Base-by-base conservation (phyloP, 208 protist genomes). In the Trypanosoma melophagium region DNA sequence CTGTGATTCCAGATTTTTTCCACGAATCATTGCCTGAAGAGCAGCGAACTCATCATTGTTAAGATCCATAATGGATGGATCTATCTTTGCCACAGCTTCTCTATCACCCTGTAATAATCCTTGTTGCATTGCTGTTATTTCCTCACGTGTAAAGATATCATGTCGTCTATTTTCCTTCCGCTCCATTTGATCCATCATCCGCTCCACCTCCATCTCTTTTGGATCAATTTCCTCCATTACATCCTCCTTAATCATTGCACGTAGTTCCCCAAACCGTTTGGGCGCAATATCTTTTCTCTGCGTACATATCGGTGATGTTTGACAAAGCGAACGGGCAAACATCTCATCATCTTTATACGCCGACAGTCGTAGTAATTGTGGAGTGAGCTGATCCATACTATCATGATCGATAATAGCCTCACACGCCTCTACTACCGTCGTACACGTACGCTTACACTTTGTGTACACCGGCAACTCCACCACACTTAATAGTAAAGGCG, bases 181-280 rank as follows among this genome's bases (percentile, higher is more conserved):
- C 7, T 68, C 69, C 64, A 90, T 77, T 5, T 76, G 73, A 66
- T 89, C 73, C 78, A 93, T 89, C 76, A 92, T 86, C 31, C 66
- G 65, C 64, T 95, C 89, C 58, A 92, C 68, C 38, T 93, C 78
- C 60, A 85, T 69, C 50, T 89, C 79, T 41, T 91, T 76, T 25
- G 60, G 38, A 9, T 82, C 72, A 31, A 90, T 84, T 44, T 76
- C 59, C 41, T 75, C 71, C 50, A 71, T 52, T 7, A 62, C 52
- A 22, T 87, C 82, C 42, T 38, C 67, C 8, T 65, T 53, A 31
- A 89, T 69, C 50, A 72, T 63, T 0, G 38, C 31, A n/a, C 22
- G 19, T 0, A 78, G 12, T 14, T 64, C 55, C 5, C 40, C 28
- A 40, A 63, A 68, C 17, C 35, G 45, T 44, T 49, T 45, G 57